A percentile compares a stretch with the other conserved stretches of the same genome.
These are phyloP conservation scores for Pyricularia grisea DNA, from an alignment of 2,329 filamentous ascomycete genomes.

Conservation along the genomic window DNA sequence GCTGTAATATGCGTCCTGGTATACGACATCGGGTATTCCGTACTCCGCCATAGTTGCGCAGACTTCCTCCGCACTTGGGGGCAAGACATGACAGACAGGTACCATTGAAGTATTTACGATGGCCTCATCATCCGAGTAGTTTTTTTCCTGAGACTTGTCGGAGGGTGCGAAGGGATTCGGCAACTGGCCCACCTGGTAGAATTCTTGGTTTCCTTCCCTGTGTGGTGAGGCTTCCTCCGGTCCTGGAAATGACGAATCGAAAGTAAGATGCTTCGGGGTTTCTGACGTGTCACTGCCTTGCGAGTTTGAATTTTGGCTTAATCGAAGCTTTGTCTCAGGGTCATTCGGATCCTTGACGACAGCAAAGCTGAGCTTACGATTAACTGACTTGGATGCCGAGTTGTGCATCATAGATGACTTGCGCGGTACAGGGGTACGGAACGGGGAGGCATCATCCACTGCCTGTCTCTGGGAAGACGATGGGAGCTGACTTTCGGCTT, in stretches of 20 bases:
- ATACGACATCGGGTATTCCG: constrained; percentile 59
- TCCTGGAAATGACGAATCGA: constrained; percentile 14
- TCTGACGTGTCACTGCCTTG: constrained; percentile 33
- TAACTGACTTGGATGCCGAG: constrained; percentile 24
- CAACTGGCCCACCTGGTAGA: neutral
- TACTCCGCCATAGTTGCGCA: constrained; percentile 45
- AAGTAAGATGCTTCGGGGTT: constrained; percentile 22
- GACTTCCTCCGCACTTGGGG: constrained; percentile 33
- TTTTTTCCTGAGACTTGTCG: neutral
- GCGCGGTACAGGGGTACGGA: neutral
- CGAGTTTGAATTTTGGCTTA: constrained; percentile 56
- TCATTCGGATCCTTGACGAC: constrained; percentile 71
- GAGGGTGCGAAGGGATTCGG: neutral
- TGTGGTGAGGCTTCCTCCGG: neutral
- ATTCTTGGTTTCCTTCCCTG: neutral
- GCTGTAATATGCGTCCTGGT: constrained; percentile 81
- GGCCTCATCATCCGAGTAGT: neutral
- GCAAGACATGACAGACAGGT: constrained; percentile 7
- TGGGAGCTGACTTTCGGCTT: neutral
- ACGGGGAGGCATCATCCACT: neutral
- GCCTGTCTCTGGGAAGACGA: neutral
- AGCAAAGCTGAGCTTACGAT: constrained; percentile 49
- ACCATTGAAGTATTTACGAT: neutral
- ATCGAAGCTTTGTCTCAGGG: constrained; percentile 48
- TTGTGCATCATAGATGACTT: constrained; percentile 21